Conservation (phyloP, 352 stramenopile species). For the Phytophthora sp. region DNA sequence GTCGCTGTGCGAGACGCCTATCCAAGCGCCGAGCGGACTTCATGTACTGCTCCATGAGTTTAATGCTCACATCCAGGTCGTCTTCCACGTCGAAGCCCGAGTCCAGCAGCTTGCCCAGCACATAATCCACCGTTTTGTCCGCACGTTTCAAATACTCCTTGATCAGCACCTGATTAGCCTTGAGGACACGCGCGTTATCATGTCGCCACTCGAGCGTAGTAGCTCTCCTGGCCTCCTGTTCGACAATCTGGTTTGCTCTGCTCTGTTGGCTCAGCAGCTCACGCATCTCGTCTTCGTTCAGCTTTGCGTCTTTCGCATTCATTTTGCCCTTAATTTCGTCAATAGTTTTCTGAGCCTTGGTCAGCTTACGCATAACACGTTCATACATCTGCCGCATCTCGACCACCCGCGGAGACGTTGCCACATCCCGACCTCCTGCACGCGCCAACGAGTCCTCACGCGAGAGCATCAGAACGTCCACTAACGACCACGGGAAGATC, state of each 20-base stretch:
- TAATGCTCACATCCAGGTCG: constrained; percentile 63
- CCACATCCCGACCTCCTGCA: constrained; percentile 46
- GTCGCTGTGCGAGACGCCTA: constrained; percentile 52
- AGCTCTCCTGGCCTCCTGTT: constrained; percentile 39
- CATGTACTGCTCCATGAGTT: constrained; percentile 84
- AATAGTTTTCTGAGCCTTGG: constrained; percentile 26
- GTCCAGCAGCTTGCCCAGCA: constrained; percentile 54
- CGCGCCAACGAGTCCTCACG: constrained; percentile 46
- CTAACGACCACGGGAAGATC: constrained; percentile 59
- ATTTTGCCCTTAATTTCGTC: constrained; percentile 21
- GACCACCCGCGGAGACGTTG: constrained; percentile 47
- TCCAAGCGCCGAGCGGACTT: constrained; percentile 66
- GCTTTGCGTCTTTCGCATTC: constrained; percentile 15
- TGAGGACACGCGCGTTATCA: constrained; percentile 44
- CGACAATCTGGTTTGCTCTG: constrained; percentile 25
- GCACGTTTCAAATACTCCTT: constrained; percentile 52
- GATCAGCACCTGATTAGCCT: constrained; percentile 58
- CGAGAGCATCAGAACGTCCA: constrained; percentile 60
- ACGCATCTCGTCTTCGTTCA: constrained; percentile 34
- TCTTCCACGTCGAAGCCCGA: constrained; percentile 36
- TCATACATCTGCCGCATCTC: constrained; percentile 56
- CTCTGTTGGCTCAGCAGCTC: constrained; percentile 29
- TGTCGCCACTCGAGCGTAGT: constrained; percentile 52
- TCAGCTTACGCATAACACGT: constrained; percentile 39
- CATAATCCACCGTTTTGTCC: constrained; percentile 48